Percentiles rank a stretch among this genome's conserved stretches.
These are phyloP conservation scores for Ustilago tritici DNA, from an alignment of 1,284 basidiomycete species.

Conservation along the genomic window DNA sequence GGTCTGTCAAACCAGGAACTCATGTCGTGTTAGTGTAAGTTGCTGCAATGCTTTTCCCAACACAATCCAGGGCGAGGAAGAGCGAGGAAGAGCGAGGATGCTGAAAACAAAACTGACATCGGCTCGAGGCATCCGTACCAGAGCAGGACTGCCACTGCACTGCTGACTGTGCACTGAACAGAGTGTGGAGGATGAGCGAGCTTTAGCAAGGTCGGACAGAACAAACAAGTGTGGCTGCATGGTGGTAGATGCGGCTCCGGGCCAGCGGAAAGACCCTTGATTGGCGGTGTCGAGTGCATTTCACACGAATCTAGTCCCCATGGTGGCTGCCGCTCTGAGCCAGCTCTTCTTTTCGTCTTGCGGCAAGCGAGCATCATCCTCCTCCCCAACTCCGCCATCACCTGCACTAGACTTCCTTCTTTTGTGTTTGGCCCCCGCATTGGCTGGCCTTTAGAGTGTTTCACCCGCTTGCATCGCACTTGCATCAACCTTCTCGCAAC, in stretches of 20 bases:
- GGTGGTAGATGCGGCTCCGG: conserved; percentile 17
- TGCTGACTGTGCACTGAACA: neutral
- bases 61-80: neutral
- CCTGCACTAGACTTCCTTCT: neutral
- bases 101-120: neutral
- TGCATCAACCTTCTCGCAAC: neutral
- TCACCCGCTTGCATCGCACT: neutral
- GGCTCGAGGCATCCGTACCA: neutral
- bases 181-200: neutral
- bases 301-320: conserved; percentile 21
- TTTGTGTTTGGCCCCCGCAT: neutral
- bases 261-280: conserved; percentile 1
- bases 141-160: neutral
- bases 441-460: neutral
- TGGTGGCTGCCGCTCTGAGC: neutral
- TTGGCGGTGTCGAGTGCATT: conserved; percentile 9
- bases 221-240: neutral
- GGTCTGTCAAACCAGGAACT: neutral
- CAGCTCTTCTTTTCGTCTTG: neutral
- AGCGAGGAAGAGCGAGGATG: neutral
- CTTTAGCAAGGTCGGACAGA: neutral
- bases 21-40: neutral
- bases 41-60: neutral
- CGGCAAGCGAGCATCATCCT: conserved; percentile 26
- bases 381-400: neutral